Conservation (phyloP, 495 filamentous ascomycete species). For the Chaetomium tenue region DNA sequence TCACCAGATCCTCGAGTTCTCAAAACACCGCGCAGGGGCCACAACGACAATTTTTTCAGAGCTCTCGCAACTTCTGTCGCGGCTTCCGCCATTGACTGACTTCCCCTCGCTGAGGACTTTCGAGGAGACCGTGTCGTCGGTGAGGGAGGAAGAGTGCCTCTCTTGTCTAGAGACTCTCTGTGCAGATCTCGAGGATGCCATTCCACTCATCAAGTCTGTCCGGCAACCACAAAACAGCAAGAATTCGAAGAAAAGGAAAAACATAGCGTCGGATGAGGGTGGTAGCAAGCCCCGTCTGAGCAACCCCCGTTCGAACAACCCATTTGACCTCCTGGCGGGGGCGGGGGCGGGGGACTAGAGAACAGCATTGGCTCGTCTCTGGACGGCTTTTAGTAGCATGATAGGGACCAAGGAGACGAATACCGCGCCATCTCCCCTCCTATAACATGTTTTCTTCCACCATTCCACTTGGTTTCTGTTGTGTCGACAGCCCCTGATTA, state of each 20-base stretch:
- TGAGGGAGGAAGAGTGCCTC: slow-evolving; percentile 22
- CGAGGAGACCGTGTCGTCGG: slow-evolving; percentile 16
- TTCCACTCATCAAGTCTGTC: slow-evolving; percentile 22
- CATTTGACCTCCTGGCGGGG: slow-evolving; percentile 21
- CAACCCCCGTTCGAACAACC: slow-evolving; percentile 20
- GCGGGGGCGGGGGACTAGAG: slow-evolving; percentile 6
- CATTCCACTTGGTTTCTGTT: neutral
- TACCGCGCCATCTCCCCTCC: neutral
- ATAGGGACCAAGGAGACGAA: neutral
- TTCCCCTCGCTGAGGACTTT: slow-evolving; percentile 28
- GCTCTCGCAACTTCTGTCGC: slow-evolving; percentile 8
- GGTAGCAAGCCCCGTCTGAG: neutral
- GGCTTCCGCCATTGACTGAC: slow-evolving; percentile 25
- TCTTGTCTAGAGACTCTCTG: slow-evolving; percentile 21
- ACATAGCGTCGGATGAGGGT: neutral
- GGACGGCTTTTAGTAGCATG: too few relatives aligned
- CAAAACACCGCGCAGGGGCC: neutral
- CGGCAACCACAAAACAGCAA: slow-evolving; percentile 8
- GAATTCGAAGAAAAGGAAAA: slow-evolving; percentile 26
- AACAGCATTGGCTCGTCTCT: neutral
- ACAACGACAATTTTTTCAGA: slow-evolving; percentile 2
- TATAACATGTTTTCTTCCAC: neutral
- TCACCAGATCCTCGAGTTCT: slow-evolving; percentile 51
- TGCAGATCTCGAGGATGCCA: slow-evolving; percentile 19
- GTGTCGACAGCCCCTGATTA: too few relatives aligned